Base-by-base conservation (phyloP, 805 yeast genomes). In the Wickerhamomyces pijperi region DNA sequence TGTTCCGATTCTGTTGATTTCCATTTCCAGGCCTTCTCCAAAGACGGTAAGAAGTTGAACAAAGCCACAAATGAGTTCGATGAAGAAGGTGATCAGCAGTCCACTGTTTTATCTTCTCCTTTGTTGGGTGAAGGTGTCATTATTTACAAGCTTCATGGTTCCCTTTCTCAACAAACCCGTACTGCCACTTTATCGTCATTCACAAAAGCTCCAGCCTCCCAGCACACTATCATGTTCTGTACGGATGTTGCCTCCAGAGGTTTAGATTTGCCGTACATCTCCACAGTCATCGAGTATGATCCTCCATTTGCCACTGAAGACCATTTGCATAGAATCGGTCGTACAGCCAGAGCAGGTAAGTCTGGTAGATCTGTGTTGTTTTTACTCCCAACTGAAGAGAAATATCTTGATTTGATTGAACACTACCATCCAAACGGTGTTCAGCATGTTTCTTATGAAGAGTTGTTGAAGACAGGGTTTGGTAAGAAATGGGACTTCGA, bases 191-290 rank as follows among this genome's bases (percentile, higher is more conserved):
- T 59, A 44, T 64, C 45, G 41, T 63, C 67, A 31, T 69, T 62
- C 45, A 56, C 57, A 50, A 59, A 53, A 37, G 55, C 51, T 34
- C 64, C 57, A 1, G 64, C 63, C 32, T 65, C 68, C 6, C 69
- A 69, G 41, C 78, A 78, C 50, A 69, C 80, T 2, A 68, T 92
- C 17, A 67, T 92, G 51, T 74, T 92, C 49, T 90, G 97, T 67
- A 92, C 99, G 0, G 99, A 92, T 69, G 97, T 92, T 44, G 98
- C 97, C 0, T 79, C 97, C 28, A 77, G 99, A 63, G 99, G 99
- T 45, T 68, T 92, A 45, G 99, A 92, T 67, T 64, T 92, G 41
- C 95, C 96, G 2, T 71, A 76, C 37, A 85, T 92, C 42, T 74
- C 92, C 35, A 75, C 80, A 36, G 95, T 92, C 25, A 68, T 92